Base-by-base conservation (phyloP, 257 asterid genomes). In the Ballota nigra region DNA sequence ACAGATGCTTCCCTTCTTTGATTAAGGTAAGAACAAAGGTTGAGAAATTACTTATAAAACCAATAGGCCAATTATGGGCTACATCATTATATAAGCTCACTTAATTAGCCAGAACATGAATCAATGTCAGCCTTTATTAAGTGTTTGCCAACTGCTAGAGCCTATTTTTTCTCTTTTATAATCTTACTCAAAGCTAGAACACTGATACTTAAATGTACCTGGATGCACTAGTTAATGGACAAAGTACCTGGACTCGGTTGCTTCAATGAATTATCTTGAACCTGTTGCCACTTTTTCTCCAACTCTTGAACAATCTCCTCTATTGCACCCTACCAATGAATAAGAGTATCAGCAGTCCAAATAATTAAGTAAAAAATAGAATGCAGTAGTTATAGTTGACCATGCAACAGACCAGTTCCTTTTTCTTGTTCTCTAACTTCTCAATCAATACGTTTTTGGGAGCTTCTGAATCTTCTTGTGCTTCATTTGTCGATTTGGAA, bases 181-280 rank as follows among this genome's bases (percentile, higher is more conserved):
- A 59, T 29, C 55, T 49, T 52, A 10, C 63, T 16, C 18, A 53
- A 69, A 28, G 66, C 66, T 19, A 26, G 26, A 47, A 9, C 22
- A 41, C 12, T 9, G 24, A 57, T 43, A n/a, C 12, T 68, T 3
- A 34, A 33, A 13, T 29, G 13, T 45, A 56, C 34, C 49, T 3
- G 55, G 29, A 38, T 15, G 34, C 47, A 58, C 20, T 18, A 66
- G 24, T 31, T 55, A 77, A 29, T 56, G 62, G 63, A 78, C 23
- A 40, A 28, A 31, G 63, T 83, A 91, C 97, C 99, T 79, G 97
- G 90, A 70, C 96, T 85, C 38, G 97, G 98, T 70, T 84, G 89
- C 80, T 86, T 89, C 76, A 78, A 55, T 38, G 96, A 88, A 77
- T 86, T 80, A 63, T 87, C 98, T 78, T 94, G 98, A 70, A 85